phyloP scores from a whole-genome alignment of 192 early-diverging fungal genomes.

The Umbelopsis sp. region DNA sequence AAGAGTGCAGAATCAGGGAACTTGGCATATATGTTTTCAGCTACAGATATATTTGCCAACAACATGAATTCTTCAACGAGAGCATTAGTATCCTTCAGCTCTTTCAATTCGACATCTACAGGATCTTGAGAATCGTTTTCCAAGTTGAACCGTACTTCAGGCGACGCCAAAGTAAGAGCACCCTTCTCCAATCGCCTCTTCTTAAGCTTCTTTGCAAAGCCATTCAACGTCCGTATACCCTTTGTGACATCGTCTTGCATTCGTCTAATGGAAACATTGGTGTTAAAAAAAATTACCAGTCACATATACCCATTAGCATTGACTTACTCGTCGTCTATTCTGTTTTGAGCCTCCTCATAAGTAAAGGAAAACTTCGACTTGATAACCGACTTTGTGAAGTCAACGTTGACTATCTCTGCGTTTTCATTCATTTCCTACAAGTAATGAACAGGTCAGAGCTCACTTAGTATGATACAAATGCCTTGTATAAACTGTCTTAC shows the following conservation, averaged over 20 bases:
- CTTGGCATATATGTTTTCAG: constrained; percentile 74
- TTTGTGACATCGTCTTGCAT: constrained; percentile 72
- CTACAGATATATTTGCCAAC: constrained; percentile 95
- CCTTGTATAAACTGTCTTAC: constrained; percentile 26
- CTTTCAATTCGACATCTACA: constrained; percentile 87
- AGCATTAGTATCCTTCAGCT: constrained; percentile 86
- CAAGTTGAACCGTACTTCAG: constrained; percentile 91
- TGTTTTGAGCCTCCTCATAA: constrained; percentile 92
- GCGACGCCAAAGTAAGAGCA: constrained; percentile 87
- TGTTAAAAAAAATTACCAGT: constrained; percentile 16
- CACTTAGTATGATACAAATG: not conserved
- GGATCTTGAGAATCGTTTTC: constrained; percentile 90
- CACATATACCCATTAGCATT: constrained; percentile 9
- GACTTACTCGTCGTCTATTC: constrained; percentile 74
- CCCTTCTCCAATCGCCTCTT: constrained; percentile 79
- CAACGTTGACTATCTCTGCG: constrained; percentile 68
- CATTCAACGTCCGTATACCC: constrained; percentile 70
- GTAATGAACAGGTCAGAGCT: constrained; percentile 23
- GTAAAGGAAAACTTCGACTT: constrained; percentile 88
- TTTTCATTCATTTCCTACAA: constrained; percentile 59
- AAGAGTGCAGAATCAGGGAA: constrained; percentile 82
- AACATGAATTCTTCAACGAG: constrained; percentile 99
- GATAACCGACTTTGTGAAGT: constrained; percentile 92
- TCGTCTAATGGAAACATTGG: constrained; percentile 26
- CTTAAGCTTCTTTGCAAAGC: constrained; percentile 82